Base-by-base conservation (phyloP, 441 rosid genomes). In the Geranium incanum region DNA sequence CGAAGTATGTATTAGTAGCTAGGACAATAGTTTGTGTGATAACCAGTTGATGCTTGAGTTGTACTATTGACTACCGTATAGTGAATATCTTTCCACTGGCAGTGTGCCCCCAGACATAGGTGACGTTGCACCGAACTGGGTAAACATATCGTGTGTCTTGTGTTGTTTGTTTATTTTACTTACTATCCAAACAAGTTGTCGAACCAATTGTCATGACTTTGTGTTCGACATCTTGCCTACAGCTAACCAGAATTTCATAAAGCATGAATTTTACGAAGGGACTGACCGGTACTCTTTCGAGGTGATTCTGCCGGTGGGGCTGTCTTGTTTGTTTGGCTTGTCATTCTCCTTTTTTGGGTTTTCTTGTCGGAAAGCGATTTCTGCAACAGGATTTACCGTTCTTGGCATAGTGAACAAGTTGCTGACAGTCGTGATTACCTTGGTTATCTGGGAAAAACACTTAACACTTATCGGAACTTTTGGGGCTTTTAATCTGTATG, bases 341-440 rank as follows among this genome's bases (percentile, higher is more conserved):
- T 88, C 97, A 4, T 89, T 92, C 73, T 94, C 99, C 5, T 94
- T 94, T 84, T 94, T 94, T 18, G 99, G 99, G 12, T 94, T 94
- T 82, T 94, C 99, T 16, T 92, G 99, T 76, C 87, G 97, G 12
- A 79, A 87, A 60, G 97, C 93, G 1, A 94, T 94, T 71, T 94
- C 99, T 36, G 99, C 99, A 1, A 94, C 97, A 7, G 99, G 99
- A 0, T 94, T 86, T 70, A 94, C 99, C 8, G 97, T 94, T 78
- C 97, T 94, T 59, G 99, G 97, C 0, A 92, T 94, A 9, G 97
- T 94, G 75, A 94, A 92, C 78, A 94, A 94, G 87, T 76, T 92
- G 3, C 68, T 94, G 84, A 94, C 99, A 0, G 97, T 94, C 55
- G 88, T 90, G 79, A 90, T 94, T 69, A 94, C 92, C 81, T 77